phyloP scores from a whole-genome alignment of 306 rosid genomes.

The Betula pendula region DNA sequence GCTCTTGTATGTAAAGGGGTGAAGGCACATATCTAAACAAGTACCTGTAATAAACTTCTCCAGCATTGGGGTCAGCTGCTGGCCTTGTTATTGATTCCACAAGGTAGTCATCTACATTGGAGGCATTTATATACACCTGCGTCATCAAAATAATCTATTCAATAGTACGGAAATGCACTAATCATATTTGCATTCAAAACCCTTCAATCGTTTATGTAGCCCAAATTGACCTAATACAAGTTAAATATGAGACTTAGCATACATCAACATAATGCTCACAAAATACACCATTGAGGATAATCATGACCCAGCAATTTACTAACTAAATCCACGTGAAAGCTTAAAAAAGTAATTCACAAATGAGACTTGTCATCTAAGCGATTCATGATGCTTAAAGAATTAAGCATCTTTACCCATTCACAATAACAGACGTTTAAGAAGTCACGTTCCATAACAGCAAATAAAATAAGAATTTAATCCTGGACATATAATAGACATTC shows the following conservation, averaged over 20 bases:
- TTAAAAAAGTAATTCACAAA: too few species aligned
- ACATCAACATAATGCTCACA: background rate
- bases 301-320: too few species aligned
- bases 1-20: too few species aligned
- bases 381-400: background rate
- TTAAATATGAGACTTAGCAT: too few species aligned
- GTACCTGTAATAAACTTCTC: conserved; percentile 93
- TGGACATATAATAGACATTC: background rate
- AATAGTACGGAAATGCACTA: background rate
- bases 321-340: too few species aligned
- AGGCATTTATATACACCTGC: conserved; percentile 69
- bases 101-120: conserved; percentile 93
- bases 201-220: too few species aligned
- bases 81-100: conserved; percentile 85
- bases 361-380: background rate
- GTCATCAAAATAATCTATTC: conserved; percentile 20
- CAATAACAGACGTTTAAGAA: background rate
- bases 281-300: too few species aligned
- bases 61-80: conserved; percentile 87
- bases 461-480: background rate
- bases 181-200: too few species aligned
- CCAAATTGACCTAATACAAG: too few species aligned
- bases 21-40: conserved; percentile 10
- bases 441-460: background rate
- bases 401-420: background rate